phyloP scores from a whole-genome alignment of 768 basidiomycete species.

The Pisolithus microcarpus region DNA sequence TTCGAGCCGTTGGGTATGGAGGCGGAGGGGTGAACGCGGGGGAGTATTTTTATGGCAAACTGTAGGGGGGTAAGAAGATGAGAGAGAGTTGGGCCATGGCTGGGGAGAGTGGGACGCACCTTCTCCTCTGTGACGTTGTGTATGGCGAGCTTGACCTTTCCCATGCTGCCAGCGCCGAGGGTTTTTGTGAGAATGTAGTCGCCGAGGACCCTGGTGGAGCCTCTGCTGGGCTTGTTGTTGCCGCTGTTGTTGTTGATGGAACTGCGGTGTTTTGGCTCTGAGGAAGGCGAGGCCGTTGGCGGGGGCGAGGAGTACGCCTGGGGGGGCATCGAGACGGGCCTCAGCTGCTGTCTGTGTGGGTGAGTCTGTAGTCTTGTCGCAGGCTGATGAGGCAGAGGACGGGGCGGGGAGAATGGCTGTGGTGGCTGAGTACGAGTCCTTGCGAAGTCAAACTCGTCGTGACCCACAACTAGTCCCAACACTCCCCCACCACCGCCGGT shows the following conservation, averaged over 20 bases:
- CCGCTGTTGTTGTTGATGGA: constrained; percentile 22
- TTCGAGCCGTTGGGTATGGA: constrained; percentile 42
- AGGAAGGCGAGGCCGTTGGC: constrained; percentile 12
- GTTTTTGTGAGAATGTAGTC: constrained; percentile 97
- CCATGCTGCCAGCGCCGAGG: constrained; percentile 96
- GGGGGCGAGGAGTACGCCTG: constrained; percentile 38
- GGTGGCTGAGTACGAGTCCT: constrained; percentile 26
- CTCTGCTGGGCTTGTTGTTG: constrained; percentile 12
- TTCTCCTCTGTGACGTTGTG: constrained; percentile 88
- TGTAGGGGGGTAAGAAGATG: constrained; percentile 23
- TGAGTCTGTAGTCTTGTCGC: constrained; percentile 14
- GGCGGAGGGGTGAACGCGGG: constrained; percentile 63
- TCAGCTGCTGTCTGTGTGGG: constrained; percentile 35
- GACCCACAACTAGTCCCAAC: constrained; percentile 46
- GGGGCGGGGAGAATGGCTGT: constrained; percentile 24
- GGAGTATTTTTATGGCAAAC: constrained; percentile 99
- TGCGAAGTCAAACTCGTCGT: constrained; percentile 63
- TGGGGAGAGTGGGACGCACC: constrained; percentile 41
- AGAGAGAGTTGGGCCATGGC: constrained; percentile 5
- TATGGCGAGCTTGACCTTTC: constrained; percentile 94
- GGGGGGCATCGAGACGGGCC: constrained; percentile 70
- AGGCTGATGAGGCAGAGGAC: constrained; percentile 19
- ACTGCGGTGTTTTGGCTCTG: constrained; percentile 25
- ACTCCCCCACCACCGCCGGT: constrained; percentile 37
- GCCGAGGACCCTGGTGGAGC: constrained; percentile 58